Evolutionary conservation across 2,329 filamentous ascomycete species (phyloP).

Genomic region (Arthrobotrys pseudoclavata): DNA sequence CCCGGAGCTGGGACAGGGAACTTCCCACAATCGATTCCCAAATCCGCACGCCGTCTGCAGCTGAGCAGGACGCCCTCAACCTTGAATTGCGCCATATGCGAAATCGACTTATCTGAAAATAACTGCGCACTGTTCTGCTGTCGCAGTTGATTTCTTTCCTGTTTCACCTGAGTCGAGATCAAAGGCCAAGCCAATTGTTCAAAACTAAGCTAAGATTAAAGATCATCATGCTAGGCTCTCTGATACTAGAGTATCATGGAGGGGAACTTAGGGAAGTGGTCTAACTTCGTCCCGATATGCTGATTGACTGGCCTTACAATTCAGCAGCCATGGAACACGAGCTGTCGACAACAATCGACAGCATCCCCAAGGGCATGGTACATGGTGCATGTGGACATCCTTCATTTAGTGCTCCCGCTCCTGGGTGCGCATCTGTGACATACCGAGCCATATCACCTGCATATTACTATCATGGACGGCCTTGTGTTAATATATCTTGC

Average conservation of each 20-base stretch:
- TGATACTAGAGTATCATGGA: slow-evolving; percentile 19
- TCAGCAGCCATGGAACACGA: slow-evolving; percentile 33
- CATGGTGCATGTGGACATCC: slow-evolving; percentile 56
- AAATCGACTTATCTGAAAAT: slow-evolving; percentile 59
- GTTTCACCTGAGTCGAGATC: slow-evolving; percentile 39
- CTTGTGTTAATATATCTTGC: slow-evolving; percentile 38
- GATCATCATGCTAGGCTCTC: slow-evolving; percentile 23
- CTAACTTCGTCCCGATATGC: slow-evolving; percentile 45
- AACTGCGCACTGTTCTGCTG: slow-evolving; percentile 59
- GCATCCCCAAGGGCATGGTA: slow-evolving; percentile 44
- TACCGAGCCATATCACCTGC: slow-evolving; percentile 59
- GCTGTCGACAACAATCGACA: slow-evolving; percentile 23
- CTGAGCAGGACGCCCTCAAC: slow-evolving; percentile 47
- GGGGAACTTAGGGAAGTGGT: slow-evolving; percentile 2
- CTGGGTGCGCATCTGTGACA: slow-evolving; percentile 52
- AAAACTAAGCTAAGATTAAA: slow-evolving; percentile 8
- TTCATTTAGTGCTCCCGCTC: slow-evolving; percentile 50
- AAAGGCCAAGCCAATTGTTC: slow-evolving; percentile 13
- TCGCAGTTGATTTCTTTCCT: slow-evolving; percentile 37
- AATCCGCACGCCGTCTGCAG: slow-evolving; percentile 43
- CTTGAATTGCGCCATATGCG: slow-evolving; percentile 54
- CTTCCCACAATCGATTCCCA: slow-evolving; percentile 44
- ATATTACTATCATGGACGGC: slow-evolving; percentile 39
- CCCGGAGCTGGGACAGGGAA: slow-evolving; percentile 43
- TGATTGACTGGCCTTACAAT: slow-evolving; percentile 25